These are phyloP conservation scores for Plasmodium cynomolgi DNA, from an alignment of 169 alveolate genomes.

Conservation along the genomic window DNA sequence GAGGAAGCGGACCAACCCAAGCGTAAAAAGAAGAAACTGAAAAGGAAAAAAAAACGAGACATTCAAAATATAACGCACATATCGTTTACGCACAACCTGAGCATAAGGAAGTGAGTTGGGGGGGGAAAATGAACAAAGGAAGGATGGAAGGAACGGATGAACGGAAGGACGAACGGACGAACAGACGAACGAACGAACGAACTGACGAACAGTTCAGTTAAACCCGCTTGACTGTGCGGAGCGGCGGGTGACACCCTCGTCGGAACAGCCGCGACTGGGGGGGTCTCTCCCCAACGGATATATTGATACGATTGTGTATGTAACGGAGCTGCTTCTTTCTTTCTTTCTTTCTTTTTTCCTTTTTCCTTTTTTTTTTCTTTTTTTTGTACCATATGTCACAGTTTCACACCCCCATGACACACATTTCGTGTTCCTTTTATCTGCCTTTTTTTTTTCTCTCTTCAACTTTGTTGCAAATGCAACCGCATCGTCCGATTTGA, in stretches of 20 bases:
- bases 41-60: not conserved
- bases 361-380: too few species aligned
- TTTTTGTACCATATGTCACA: not conserved
- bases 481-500: not conserved
- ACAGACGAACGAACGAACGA: not conserved
- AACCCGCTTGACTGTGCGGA: not conserved
- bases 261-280: not conserved
- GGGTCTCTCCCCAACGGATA: not conserved
- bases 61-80: constrained; percentile 41
- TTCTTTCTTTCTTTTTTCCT: too few species aligned
- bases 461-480: not conserved
- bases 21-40: not conserved
- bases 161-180: not conserved
- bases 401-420: not conserved
- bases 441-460: not conserved
- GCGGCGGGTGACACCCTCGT: too few species aligned
- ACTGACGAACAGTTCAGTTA: not conserved
- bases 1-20: not conserved
- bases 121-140: not conserved
- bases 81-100: constrained; percentile 62
- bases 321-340: not conserved
- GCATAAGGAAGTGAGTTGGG: constrained; percentile 3
- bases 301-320: not conserved
- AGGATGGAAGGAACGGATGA: not conserved
- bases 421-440: not conserved